Evolutionary conservation across 2,329 filamentous ascomycete genomes (phyloP), one percentile per base, ranked within the genome.

Genomic region (Tolypocladium ophioglossoides): DNA sequence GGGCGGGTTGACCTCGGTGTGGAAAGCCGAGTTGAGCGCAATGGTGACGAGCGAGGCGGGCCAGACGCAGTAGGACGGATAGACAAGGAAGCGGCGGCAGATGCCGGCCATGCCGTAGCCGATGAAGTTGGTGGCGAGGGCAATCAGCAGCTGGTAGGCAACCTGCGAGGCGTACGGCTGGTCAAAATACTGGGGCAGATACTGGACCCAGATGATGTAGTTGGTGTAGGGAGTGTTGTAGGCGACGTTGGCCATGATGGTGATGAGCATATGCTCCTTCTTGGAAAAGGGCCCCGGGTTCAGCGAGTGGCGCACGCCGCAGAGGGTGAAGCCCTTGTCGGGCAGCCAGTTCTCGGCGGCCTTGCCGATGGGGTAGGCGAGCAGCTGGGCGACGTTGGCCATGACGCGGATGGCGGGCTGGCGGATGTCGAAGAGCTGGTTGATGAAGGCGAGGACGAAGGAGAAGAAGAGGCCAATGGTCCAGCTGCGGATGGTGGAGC

Each of bases 261-360:
- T 78, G 58, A 83, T 79, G 41, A 84, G 70, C 72, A 80, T 79
- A 62, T 84, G 80, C 64, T 84, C 80, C 66, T 84, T 84, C 61
- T 76, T 76, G 53, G 76, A 78, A 62, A 83, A 83, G 2, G 74
- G 75, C 0, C 79, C 78, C 0, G 79, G 78, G 60, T 82, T 82
- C 16, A 81, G 70, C 6, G 71, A 74, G 61, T 78, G 75, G 22
- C 72, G 70, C 24, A 71, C 61, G 11, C 76, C 75, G 44, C 72
- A 70, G 18, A 77, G 60, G 1, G 68, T 77, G 59, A 83, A 71
- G 37, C 75, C 74, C 48, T 63, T 68, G 57, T 79, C 76, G 0
- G 80, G 80, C 44, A 84, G 67, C 58, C 72, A 67, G 51, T 68
- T 73, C 57, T 79, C 78, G 64, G 71, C 73, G 20, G 72, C 68